These are phyloP conservation scores for Melanomma pulvis-pyrius DNA, from an alignment of 495 filamentous ascomycete genomes.

Conservation along the genomic window DNA sequence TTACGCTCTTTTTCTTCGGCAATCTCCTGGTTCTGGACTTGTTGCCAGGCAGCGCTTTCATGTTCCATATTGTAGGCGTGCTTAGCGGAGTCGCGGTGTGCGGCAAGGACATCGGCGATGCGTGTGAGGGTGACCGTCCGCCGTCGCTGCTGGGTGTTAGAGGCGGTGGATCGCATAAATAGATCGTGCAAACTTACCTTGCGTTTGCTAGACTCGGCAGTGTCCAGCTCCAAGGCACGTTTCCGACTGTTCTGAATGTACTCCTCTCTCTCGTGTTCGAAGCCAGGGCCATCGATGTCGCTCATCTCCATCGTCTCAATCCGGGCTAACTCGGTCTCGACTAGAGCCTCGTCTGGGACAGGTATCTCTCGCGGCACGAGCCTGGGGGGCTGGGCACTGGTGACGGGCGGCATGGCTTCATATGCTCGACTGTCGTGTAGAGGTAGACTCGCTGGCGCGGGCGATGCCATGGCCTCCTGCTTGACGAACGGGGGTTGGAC, in stretches of 20 bases:
- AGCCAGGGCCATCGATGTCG: slow-evolving; percentile 66
- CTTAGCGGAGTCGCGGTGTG: slow-evolving; percentile 56
- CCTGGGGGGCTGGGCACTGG: slow-evolving; percentile 46
- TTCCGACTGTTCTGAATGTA: slow-evolving; percentile 61
- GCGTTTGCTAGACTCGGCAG: slow-evolving; percentile 35
- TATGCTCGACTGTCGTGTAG: slow-evolving; percentile 16
- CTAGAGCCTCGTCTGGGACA: slow-evolving; percentile 62
- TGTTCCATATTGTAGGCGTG: slow-evolving; percentile 59
- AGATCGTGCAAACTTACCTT: slow-evolving; percentile 33
- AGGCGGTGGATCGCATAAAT: neutral
- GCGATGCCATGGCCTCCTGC: slow-evolving; percentile 50
- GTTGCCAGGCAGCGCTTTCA: slow-evolving; percentile 71
- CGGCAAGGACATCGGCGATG: slow-evolving; percentile 57
- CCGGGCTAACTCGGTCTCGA: slow-evolving; percentile 63
- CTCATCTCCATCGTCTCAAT: slow-evolving; percentile 70
- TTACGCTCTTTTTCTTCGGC: slow-evolving; percentile 98
- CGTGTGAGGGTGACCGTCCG: slow-evolving; percentile 55
- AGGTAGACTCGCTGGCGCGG: slow-evolving; percentile 38
- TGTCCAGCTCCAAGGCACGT: slow-evolving; percentile 48
- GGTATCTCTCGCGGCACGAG: slow-evolving; percentile 47
- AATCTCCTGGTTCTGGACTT: slow-evolving; percentile 86
- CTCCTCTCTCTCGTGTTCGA: slow-evolving; percentile 58
- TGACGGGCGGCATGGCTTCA: slow-evolving; percentile 29
- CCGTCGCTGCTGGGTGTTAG: slow-evolving; percentile 53
- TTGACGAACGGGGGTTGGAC: slow-evolving; percentile 48